A percentile compares a stretch with the other conserved stretches of the same genome.
Conservation (phyloP, 1,284 basidiomycete genomes). For the Cryptococcus floricola region DNA sequence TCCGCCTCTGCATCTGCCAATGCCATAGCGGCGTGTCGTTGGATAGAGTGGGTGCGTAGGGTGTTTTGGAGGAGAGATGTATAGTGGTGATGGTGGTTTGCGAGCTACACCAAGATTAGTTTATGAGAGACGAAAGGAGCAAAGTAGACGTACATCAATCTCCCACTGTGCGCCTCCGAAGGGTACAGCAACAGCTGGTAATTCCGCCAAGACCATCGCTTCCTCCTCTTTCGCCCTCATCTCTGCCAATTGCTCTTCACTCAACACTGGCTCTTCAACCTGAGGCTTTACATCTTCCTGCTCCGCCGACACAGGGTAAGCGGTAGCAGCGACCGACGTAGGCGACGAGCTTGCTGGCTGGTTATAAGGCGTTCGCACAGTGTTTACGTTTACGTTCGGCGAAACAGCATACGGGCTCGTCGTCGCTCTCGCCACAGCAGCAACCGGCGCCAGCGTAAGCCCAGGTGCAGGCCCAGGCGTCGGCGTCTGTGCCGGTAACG, state of each 20-base stretch:
- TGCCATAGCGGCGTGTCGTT: conserved; percentile 28
- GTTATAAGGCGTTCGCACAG: not conserved
- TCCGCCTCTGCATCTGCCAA: conserved; percentile 44
- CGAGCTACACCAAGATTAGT: conserved; percentile 15
- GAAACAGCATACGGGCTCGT: too few relatives aligned
- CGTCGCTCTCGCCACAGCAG: not conserved
- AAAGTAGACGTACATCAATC: conserved; percentile 20
- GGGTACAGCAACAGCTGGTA: conserved; percentile 25
- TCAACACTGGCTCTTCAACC: conserved; percentile 1
- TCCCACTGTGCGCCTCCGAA: conserved; percentile 34
- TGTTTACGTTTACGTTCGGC: too few relatives aligned
- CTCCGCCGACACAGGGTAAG: not conserved
- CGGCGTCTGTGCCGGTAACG: conserved; percentile 1
- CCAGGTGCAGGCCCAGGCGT: not conserved
- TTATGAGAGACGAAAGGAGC: not conserved
- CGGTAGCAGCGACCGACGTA: not conserved
- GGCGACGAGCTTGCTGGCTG: not conserved
- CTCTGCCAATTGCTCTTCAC: conserved; percentile 21
- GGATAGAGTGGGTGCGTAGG: conserved; percentile 22
- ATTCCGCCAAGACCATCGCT: conserved; percentile 29
- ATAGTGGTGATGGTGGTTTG: conserved; percentile 21
- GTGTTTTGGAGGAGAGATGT: conserved; percentile 16
- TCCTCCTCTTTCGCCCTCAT: conserved; percentile 20
- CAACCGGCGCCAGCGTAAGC: not conserved
- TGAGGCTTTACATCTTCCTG: conserved; percentile 1